Evolutionary conservation across 257 asterid genomes (phyloP).

Genomic region (Solanum lycopersicoides): DNA sequence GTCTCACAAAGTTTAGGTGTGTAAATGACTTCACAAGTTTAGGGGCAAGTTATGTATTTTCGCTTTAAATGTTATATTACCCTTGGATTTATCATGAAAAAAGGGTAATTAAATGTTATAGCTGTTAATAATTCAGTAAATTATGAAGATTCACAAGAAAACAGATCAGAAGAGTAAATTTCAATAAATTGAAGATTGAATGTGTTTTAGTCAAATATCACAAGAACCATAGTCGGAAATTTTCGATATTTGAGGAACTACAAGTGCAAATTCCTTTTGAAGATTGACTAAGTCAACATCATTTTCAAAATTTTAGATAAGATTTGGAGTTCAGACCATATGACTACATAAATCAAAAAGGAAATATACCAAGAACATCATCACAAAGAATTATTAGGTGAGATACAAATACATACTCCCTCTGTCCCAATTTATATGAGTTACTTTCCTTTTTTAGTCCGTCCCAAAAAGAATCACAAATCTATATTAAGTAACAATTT

Average conservation of each 20-base stretch:
- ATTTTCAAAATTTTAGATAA: background rate
- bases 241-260: background rate
- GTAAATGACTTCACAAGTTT: background rate
- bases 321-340: background rate
- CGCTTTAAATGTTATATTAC: background rate
- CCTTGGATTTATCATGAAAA: background rate
- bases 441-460: too few species aligned
- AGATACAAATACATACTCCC: background rate
- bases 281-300: background rate
- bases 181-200: background rate
- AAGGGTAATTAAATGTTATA: background rate
- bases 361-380: background rate
- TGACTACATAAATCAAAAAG: background rate
- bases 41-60: background rate
- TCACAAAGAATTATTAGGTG: background rate
- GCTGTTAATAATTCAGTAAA: background rate
- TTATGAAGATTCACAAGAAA: background rate
- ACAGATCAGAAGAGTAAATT: background rate
- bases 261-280: background rate
- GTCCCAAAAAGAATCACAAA: too few species aligned
- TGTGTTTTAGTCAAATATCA: background rate
- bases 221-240: background rate
- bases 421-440: too few species aligned
- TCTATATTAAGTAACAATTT: background rate
- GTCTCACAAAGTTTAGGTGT: background rate